Evolutionary conservation across 148 eudicot species (phyloP).

Genomic region (Chenopodium berlandieri): DNA sequence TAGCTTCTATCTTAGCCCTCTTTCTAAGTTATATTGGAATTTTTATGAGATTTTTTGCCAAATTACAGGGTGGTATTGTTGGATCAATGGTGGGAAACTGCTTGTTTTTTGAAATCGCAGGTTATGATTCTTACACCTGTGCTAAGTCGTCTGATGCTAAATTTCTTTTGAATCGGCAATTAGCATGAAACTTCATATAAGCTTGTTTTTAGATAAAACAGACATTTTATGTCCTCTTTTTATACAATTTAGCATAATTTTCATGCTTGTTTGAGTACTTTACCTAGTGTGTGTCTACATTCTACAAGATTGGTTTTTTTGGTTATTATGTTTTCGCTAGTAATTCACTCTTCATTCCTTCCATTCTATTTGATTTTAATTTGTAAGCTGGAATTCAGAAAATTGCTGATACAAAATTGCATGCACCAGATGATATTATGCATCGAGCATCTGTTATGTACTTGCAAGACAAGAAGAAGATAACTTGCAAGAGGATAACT

Average conservation of each 20-base stretch:
- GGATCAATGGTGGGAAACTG: conserved; percentile 77
- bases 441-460: conserved; percentile 37
- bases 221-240: too few relatives aligned
- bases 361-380: background rate
- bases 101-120: conserved; percentile 57
- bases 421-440: conserved; percentile 42
- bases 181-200: too few relatives aligned
- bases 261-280: background rate
- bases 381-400: background rate
- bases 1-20: background rate
- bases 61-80: conserved; percentile 60
- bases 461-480: conserved; percentile 49
- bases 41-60: background rate
- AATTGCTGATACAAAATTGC: conserved; percentile 4
- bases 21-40: background rate
- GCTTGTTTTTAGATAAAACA: too few relatives aligned
- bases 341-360: too few relatives aligned
- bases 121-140: conserved; percentile 23
- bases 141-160: background rate
- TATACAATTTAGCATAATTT: background rate
- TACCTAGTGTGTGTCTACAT: background rate
- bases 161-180: background rate
- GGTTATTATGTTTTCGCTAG: background rate
- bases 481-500: conserved; percentile 61
- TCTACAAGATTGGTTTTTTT: background rate